Base-by-base conservation (phyloP, 1,139 yeast species). In the Lodderomyces parapsilosis region DNA sequence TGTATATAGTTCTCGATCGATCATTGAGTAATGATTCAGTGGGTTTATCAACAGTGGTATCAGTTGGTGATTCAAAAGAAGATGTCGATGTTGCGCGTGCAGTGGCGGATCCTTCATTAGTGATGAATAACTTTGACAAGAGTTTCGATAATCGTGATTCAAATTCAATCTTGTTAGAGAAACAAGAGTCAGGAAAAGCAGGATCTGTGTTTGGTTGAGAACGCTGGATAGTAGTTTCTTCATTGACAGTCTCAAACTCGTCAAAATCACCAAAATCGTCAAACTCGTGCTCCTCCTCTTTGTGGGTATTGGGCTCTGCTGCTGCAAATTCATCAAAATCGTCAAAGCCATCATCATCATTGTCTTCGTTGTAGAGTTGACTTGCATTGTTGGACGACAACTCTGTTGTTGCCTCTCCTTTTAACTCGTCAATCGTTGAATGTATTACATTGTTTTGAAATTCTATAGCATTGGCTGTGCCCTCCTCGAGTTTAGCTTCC, bases 1-100 rank as follows among this genome's bases (percentile, higher is more conserved):
- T 50, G 59, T 55, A 66, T 19, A 66, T 65, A 36, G 60, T 59
- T 9, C 43, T 44, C 1, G 74, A 55, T 42, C 68, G 45, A 27
- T 61, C 62, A 34, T 61, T 56, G 8, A 69, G 51, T 17, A 66
- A 41, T 7, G 41, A 15, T 8, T 40, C 22, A n/a, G 40, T 7
- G 11, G 23, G 32, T 6, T 31, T n/a, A n/a, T 27, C 18, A 28
- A n/a, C n/a, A n/a, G n/a, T n/a, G n/a, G 8, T 34, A 22, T n/a
- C 20, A 24, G 13, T 19, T 20, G 6, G 22, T 33, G 28, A 4
- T 7, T 25, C 28, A 6, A n/a, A 28, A 4, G 32, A n/a, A 28
- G 32, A 13, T 35, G 27, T 11, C 5, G 8, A 8, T 15, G 36
- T 10, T 17, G 23, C 9, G 17, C 18, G 9, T 6, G 23, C n/a